Evolutionary conservation across 176 grass and related monocot genomes (phyloP).

Genomic region (Aegilops longissima): DNA sequence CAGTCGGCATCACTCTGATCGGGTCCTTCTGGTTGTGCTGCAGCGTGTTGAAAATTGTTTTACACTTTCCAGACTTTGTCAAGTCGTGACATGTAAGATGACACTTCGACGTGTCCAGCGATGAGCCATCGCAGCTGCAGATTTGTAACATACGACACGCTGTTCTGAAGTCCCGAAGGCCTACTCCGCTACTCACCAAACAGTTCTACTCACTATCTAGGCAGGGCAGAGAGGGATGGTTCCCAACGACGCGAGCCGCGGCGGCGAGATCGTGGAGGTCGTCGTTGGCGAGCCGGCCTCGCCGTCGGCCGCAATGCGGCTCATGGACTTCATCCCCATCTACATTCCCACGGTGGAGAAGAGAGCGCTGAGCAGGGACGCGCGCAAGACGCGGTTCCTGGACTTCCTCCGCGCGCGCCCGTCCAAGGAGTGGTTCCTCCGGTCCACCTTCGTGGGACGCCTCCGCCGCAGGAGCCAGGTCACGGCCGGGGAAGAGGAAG

Average conservation of each 20-base stretch:
- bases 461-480: conserved; percentile 32
- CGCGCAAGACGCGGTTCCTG: conserved; percentile 53
- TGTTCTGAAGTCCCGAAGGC: conserved; percentile 10
- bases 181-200: neutral
- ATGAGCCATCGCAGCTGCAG: neutral
- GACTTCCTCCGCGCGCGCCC: conserved; percentile 85
- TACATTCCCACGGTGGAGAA: conserved; percentile 64
- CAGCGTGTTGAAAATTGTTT: neutral
- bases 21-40: conserved; percentile 40
- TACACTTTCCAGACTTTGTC: neutral
- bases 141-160: neutral
- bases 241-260: conserved; percentile 12
- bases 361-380: conserved; percentile 27
- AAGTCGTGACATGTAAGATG: neutral
- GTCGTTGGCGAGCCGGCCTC: neutral
- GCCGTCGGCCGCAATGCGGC: conserved; percentile 34
- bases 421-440: conserved; percentile 77
- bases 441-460: conserved; percentile 56
- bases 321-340: conserved; percentile 75
- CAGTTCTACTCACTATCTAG: neutral
- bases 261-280: conserved; percentile 40
- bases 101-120: neutral
- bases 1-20: neutral
- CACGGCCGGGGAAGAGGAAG: neutral
- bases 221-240: conserved; percentile 15